These are phyloP conservation scores for Capsella rubella DNA, from an alignment of 441 rosid species.

Conservation along the genomic window DNA sequence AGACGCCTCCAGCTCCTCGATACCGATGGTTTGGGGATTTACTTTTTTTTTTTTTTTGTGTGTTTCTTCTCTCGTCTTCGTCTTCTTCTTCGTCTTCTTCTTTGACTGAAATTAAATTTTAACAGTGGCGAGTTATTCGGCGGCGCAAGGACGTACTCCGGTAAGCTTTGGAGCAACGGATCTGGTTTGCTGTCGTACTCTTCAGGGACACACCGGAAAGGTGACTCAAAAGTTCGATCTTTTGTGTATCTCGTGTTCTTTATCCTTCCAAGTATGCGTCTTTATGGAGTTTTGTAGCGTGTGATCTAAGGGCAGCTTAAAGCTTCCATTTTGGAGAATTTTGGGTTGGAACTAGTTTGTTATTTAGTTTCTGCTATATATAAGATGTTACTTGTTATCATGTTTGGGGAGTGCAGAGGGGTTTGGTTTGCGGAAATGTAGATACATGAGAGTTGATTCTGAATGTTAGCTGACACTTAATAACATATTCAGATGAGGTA, in stretches of 20 bases:
- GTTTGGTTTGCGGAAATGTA: background rate
- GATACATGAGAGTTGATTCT: background rate
- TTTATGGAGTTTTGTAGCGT: constrained; percentile 22
- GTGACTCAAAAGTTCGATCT: constrained; percentile 43
- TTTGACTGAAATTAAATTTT: constrained; percentile 24
- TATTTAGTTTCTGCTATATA: background rate
- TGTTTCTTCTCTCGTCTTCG: background rate
- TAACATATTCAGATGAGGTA: background rate
- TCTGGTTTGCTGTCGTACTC: constrained; percentile 94
- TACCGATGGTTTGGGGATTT: constrained; percentile 64
- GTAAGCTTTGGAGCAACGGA: constrained; percentile 87
- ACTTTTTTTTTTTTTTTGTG: background rate
- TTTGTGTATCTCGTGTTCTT: background rate
- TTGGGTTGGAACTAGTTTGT: background rate
- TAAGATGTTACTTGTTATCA: background rate
- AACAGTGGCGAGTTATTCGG: constrained; percentile 79
- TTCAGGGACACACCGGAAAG: constrained; percentile 99
- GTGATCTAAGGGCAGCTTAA: background rate
- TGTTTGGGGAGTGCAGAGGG: background rate
- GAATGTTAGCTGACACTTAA: background rate
- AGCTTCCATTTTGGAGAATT: constrained; percentile 12
- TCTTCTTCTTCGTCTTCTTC: constrained; percentile 8
- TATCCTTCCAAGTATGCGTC: constrained; percentile 8
- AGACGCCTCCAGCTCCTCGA: constrained; percentile 80
- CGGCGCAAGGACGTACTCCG: constrained; percentile 66